These are phyloP conservation scores for Calocybe cyanea DNA, from an alignment of 768 basidiomycete genomes.

Conservation along the genomic window DNA sequence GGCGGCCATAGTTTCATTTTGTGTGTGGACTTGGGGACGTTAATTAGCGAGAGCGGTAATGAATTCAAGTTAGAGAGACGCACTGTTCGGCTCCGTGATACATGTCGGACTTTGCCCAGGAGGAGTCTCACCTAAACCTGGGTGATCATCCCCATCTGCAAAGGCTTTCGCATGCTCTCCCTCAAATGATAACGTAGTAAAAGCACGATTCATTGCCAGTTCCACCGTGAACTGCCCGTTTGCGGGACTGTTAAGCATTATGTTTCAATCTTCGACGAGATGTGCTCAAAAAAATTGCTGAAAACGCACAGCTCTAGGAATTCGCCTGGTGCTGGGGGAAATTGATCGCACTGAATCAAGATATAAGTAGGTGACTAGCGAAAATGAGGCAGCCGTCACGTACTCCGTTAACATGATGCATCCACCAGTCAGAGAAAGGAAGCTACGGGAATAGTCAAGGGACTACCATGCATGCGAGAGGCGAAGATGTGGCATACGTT, in stretches of 20 bases:
- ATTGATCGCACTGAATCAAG: conserved; percentile 34
- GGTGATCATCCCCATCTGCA: conserved; percentile 41
- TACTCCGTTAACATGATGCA: conserved; percentile 35
- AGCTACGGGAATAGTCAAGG: conserved; percentile 4
- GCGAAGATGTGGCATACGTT: conserved; percentile 27
- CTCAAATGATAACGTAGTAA: conserved; percentile 26
- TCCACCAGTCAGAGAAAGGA: conserved; percentile 21
- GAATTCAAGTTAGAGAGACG: conserved; percentile 14
- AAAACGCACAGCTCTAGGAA: conserved; percentile 40
- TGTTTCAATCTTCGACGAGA: background rate
- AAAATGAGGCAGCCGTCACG: conserved; percentile 8
- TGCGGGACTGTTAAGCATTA: conserved; percentile 31
- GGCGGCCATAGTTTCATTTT: conserved; percentile 46
- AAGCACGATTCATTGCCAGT: conserved; percentile 44
- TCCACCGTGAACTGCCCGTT: conserved; percentile 46
- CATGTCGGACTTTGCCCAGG: conserved; percentile 35
- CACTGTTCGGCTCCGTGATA: conserved; percentile 47
- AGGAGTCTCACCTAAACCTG: conserved; percentile 20
- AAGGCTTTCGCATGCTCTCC: conserved; percentile 34
- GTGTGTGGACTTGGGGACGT: conserved; percentile 41
- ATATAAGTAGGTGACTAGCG: background rate
- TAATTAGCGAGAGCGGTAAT: background rate
- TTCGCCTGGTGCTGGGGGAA: conserved; percentile 38
- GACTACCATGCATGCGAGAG: background rate
- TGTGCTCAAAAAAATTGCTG: conserved; percentile 8